A percentile compares a stretch with the other conserved stretches of the same genome.
Evolutionary conservation across 1,284 basidiomycete species (phyloP).

Genomic region (Apiotrichum gamsii): DNA sequence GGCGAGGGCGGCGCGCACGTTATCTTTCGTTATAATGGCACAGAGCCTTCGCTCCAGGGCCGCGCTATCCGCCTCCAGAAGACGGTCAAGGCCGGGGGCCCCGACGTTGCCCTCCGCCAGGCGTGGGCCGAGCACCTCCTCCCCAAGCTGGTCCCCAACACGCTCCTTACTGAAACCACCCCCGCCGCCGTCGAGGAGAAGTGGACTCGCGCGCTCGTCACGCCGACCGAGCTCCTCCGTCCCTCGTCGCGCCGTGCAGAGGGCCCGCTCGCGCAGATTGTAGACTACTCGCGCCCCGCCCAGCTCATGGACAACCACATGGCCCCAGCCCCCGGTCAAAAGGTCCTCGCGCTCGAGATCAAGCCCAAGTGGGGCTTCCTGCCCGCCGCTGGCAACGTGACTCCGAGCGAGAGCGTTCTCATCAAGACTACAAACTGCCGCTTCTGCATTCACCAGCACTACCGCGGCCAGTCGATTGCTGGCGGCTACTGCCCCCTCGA

Average conservation of each 20-base stretch:
- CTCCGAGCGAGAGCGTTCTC: constrained; percentile 53
- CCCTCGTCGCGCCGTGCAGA: constrained; percentile 54
- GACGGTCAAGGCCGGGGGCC: neutral
- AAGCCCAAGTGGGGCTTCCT: constrained; percentile 97
- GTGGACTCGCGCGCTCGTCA: constrained; percentile 60
- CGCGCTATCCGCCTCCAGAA: constrained; percentile 57
- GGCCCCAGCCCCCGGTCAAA: constrained; percentile 41
- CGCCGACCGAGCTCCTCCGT: constrained; percentile 52
- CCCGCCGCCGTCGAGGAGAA: constrained; percentile 53
- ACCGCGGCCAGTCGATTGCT: constrained; percentile 35
- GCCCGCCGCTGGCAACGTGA: constrained; percentile 56
- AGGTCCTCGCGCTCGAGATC: constrained; percentile 66
- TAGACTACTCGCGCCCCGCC: constrained; percentile 61
- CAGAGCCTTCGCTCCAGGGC: constrained; percentile 53
- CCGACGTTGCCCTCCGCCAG: constrained; percentile 7
- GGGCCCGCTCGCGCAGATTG: constrained; percentile 48
- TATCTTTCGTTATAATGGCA: constrained; percentile 71
- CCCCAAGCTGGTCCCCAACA: constrained; percentile 53
- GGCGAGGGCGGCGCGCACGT: constrained; percentile 85
- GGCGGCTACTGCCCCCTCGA: constrained; percentile 73
- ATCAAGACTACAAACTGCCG: constrained; percentile 70
- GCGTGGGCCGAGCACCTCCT: constrained; percentile 30
- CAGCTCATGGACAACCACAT: constrained; percentile 56
- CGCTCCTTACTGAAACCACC: constrained; percentile 57
- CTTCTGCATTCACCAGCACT: constrained; percentile 77